Evolutionary conservation across 139 green algal genomes (phyloP), one percentile per base, ranked within the genome.

Genomic region (Chlorella sp.): DNA sequence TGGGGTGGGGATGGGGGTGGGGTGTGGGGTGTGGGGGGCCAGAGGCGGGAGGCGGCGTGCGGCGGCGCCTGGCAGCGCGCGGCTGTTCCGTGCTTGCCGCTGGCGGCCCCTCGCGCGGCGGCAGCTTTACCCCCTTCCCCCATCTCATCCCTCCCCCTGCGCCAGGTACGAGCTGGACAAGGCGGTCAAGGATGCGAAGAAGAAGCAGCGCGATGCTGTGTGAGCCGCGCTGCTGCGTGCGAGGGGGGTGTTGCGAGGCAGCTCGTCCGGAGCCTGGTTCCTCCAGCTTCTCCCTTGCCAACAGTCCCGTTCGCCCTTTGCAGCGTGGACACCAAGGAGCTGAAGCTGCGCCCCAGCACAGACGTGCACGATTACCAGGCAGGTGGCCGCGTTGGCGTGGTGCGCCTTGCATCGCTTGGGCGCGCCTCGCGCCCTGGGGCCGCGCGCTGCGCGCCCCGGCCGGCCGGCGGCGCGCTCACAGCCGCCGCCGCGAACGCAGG

Each of bases 101-200:
- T n/a, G n/a, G n/a, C n/a, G n/a, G n/a, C n/a, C n/a, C n/a, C n/a
- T n/a, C n/a, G n/a, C n/a, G n/a, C n/a, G n/a, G n/a, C n/a, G n/a
- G n/a, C n/a, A n/a, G n/a, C n/a, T n/a, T n/a, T n/a, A n/a, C n/a
- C n/a, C n/a, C n/a, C n/a, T n/a, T n/a, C n/a, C n/a, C n/a, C n/a
- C n/a, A n/a, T n/a, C n/a, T n/a, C n/a, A n/a, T n/a, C n/a, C n/a
- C n/a, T n/a, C n/a, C n/a, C n/a, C n/a, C n/a, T n/a, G n/a, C n/a
- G n/a, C n/a, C n/a, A n/a, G n/a, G n/a, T 96, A 92, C 67, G 86
- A 96, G 80, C 76, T 88, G 69, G 76, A 87, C 63, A 95, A 94
- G 87, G 81, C 83, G 29, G 79, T 79, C 43, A 91, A 90, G 61
- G 88, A 93, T 27, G 50, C 76, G 7, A 83, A 86, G 65, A 92